Evolutionary conservation across 1,139 yeast species (phyloP).

Genomic region (Torulaspora globosa): DNA sequence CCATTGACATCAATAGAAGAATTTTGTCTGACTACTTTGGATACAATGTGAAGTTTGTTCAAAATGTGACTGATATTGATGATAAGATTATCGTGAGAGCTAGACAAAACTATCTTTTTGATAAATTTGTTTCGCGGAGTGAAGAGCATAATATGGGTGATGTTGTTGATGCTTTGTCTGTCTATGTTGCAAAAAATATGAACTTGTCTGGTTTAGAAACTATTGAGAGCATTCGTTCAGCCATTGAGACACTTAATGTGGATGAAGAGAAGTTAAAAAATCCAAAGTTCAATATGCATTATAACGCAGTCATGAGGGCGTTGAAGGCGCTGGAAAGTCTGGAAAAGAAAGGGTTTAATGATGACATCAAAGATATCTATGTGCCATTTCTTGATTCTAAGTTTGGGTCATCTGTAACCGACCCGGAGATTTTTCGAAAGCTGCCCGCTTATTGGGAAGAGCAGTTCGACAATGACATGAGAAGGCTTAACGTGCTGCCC

Average conservation of each 20-base stretch:
- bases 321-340: slow-evolving; percentile 40
- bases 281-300: slow-evolving; percentile 85
- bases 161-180: slow-evolving; percentile 42
- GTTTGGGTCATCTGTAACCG: slow-evolving; percentile 72
- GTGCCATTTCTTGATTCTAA: slow-evolving; percentile 69
- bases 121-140: slow-evolving; percentile 44
- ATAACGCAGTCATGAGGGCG: slow-evolving; percentile 61
- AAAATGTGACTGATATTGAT: slow-evolving; percentile 95
- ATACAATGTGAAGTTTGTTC: slow-evolving; percentile 79
- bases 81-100: slow-evolving; percentile 95
- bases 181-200: slow-evolving; percentile 56
- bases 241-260: slow-evolving; percentile 41
- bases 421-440: slow-evolving; percentile 75
- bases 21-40: slow-evolving; percentile 87
- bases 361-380: slow-evolving; percentile 61
- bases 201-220: slow-evolving; percentile 35
- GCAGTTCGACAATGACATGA: slow-evolving; percentile 83
- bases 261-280: slow-evolving; percentile 49
- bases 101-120: slow-evolving; percentile 79
- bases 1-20: slow-evolving; percentile 89
- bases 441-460: slow-evolving; percentile 89
- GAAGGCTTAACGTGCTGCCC: slow-evolving; percentile 72
- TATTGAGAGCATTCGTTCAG: slow-evolving; percentile 33
- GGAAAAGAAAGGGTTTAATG: slow-evolving; percentile 42
- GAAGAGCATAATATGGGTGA: slow-evolving; percentile 39